These are phyloP conservation scores for Sporisorium reilianum DNA, from an alignment of 1,284 basidiomycete genomes.

Conservation along the genomic window DNA sequence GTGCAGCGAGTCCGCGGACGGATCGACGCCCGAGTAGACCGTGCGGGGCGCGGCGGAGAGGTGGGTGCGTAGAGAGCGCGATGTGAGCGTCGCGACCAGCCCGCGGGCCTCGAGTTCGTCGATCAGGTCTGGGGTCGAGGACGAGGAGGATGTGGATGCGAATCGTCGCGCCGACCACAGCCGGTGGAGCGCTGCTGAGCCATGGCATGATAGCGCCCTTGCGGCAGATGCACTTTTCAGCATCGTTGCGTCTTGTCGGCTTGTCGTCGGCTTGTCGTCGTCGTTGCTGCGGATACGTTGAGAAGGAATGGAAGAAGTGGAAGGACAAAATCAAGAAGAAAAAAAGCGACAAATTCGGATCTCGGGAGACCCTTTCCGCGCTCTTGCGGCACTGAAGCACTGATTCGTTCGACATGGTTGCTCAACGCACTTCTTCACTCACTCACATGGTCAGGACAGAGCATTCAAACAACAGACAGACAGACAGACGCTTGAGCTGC, in stretches of 20 bases:
- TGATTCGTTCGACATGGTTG: not conserved
- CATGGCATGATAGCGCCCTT: not conserved
- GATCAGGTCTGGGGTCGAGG: constrained; percentile 20
- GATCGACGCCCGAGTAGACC: constrained; percentile 91
- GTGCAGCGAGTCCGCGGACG: constrained; percentile 88
- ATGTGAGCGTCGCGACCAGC: constrained; percentile 51
- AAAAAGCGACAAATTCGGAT: not conserved
- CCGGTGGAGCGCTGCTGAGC: not conserved
- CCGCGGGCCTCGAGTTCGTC: constrained; percentile 41
- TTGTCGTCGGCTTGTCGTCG: no score
- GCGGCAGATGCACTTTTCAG: not conserved
- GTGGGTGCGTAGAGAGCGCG: constrained; percentile 41
- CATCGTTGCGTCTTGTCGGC: constrained; percentile 2
- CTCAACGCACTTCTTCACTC: not conserved
- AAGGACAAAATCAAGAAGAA: not conserved
- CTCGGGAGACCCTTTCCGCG: not conserved
- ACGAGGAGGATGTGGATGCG: not conserved
- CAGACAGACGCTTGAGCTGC: not conserved
- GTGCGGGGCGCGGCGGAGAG: constrained; percentile 67
- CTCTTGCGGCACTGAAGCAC: no score
- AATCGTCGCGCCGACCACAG: not conserved
- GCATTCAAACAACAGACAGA: not conserved
- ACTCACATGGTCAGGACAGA: no score
- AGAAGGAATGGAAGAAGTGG: constrained; percentile 1
- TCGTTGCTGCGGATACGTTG: not conserved